Percentiles rank a stretch among this genome's conserved stretches.
These are phyloP conservation scores for Coriaria nepalensis DNA, from an alignment of 306 rosid genomes.

Conservation along the genomic window DNA sequence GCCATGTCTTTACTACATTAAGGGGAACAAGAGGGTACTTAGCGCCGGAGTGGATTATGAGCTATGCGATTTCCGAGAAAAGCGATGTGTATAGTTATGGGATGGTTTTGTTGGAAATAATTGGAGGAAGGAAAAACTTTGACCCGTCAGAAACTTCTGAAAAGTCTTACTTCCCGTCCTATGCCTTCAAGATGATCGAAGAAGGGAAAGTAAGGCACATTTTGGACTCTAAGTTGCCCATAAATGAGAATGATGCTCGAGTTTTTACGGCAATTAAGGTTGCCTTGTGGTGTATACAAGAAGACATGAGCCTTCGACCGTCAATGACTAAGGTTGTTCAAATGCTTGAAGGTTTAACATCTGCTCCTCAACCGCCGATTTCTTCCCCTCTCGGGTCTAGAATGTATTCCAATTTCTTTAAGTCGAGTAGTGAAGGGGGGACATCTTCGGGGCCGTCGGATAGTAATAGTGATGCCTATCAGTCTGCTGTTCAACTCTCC, in stretches of 20 bases:
- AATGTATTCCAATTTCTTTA: constrained; percentile 31
- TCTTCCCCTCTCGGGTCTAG: constrained; percentile 46
- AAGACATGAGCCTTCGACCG: constrained; percentile 74
- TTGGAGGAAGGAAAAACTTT: constrained; percentile 77
- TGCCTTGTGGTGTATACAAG: constrained; percentile 88
- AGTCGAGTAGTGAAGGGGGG: constrained; percentile 40
- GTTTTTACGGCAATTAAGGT: constrained; percentile 42
- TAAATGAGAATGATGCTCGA: constrained; percentile 29
- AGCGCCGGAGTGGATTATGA: constrained; percentile 95
- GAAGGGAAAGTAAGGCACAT: constrained; percentile 56
- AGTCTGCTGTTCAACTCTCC: constrained; percentile 64
- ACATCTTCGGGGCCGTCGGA: constrained; percentile 75
- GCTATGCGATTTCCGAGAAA: constrained; percentile 86
- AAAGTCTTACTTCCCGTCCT: constrained; percentile 69
- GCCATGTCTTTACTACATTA: constrained; percentile 80
- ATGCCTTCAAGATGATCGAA: constrained; percentile 71
- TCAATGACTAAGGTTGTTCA: constrained; percentile 80
- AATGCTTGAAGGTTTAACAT: constrained; percentile 72
- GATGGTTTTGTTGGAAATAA: constrained; percentile 72
- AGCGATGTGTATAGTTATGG: constrained; percentile 91
- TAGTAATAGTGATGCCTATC: constrained; percentile 48
- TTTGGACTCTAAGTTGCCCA: constrained; percentile 30
- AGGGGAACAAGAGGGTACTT: constrained; percentile 87
- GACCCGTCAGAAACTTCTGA: constrained; percentile 45
- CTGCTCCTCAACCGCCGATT: constrained; percentile 51